phyloP scores from a whole-genome alignment of 2,329 filamentous ascomycete species.

The Ascochyta viciae-villosae region DNA sequence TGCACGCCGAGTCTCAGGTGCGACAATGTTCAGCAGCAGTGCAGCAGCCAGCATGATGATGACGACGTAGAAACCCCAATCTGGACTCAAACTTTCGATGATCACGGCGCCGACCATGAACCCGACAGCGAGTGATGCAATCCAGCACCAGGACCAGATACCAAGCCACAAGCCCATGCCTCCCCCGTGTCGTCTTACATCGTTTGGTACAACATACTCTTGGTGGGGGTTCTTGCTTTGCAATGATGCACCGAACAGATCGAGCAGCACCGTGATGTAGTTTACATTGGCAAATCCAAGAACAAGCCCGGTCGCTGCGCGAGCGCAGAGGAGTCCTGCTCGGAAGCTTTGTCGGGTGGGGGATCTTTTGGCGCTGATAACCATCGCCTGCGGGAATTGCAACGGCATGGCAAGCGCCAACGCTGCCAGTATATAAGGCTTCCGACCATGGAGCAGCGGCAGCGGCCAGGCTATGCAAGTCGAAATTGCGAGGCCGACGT shows the following conservation, averaged over 20 bases:
- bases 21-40: slow-evolving; percentile 72
- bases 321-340: slow-evolving; percentile 67
- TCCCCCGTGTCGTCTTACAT: slow-evolving; percentile 76
- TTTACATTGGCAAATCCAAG: slow-evolving; percentile 82
- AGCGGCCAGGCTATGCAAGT: slow-evolving; percentile 77
- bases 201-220: slow-evolving; percentile 70
- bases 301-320: slow-evolving; percentile 70
- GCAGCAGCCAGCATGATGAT: slow-evolving; percentile 71
- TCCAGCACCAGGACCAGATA: slow-evolving; percentile 73
- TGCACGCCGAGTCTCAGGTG: slow-evolving; percentile 74
- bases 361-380: slow-evolving; percentile 64
- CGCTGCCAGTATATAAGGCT: slow-evolving; percentile 75
- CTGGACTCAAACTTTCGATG: slow-evolving; percentile 68
- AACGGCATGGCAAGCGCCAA: slow-evolving; percentile 74
- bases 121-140: slow-evolving; percentile 73
- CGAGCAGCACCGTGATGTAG: slow-evolving; percentile 72
- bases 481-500: slow-evolving; percentile 72
- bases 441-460: slow-evolving; percentile 76
- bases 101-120: slow-evolving; percentile 75
- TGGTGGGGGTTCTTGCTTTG: slow-evolving; percentile 77
- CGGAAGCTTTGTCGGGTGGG: slow-evolving; percentile 65
- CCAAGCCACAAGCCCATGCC: slow-evolving; percentile 79
- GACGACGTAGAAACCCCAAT: slow-evolving; percentile 79
- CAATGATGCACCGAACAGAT: slow-evolving; percentile 78
- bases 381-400: slow-evolving; percentile 76